Percentiles rank a stretch among this genome's conserved stretches.
Evolutionary conservation across 768 basidiomycete species (phyloP).

Genomic region (Sarcodon sp.): DNA sequence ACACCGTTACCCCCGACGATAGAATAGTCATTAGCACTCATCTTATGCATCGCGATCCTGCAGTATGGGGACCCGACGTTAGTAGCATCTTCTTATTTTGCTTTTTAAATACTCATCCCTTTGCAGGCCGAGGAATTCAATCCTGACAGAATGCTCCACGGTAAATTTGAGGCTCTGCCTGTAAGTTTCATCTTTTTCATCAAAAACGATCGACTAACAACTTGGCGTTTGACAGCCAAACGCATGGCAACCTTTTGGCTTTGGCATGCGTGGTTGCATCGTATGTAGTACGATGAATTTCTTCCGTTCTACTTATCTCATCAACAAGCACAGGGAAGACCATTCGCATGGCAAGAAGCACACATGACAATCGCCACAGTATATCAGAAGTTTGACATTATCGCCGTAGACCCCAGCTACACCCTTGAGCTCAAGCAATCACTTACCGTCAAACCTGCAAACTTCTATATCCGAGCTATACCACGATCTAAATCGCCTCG

Average conservation of each 20-base stretch:
- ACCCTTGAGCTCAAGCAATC: slow-evolving; percentile 29
- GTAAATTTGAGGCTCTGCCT: slow-evolving; percentile 34
- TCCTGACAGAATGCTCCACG: slow-evolving; percentile 37
- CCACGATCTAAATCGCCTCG: slow-evolving; percentile 13
- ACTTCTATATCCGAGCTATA: slow-evolving; percentile 26
- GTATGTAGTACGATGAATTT: slow-evolving; percentile 4
- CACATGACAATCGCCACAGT: slow-evolving; percentile 25
- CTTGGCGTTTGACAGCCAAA: slow-evolving; percentile 17
- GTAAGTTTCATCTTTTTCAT: slow-evolving; percentile 11
- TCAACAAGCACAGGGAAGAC: slow-evolving; percentile 17
- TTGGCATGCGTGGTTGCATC: slow-evolving; percentile 14
- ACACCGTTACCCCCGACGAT: slow-evolving; percentile 20
- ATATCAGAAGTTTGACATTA: slow-evolving; percentile 33
- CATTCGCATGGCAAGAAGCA: slow-evolving; percentile 37
- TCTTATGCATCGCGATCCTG: slow-evolving; percentile 24
- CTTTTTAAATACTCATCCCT: neutral
- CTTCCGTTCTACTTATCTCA: neutral
- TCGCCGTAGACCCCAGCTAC: slow-evolving; percentile 28
- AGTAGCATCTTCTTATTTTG: slow-evolving; percentile 7
- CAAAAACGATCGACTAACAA: neutral
- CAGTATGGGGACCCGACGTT: slow-evolving; percentile 38
- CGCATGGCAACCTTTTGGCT: slow-evolving; percentile 28
- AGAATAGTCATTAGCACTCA: slow-evolving; percentile 16
- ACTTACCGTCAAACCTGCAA: slow-evolving; percentile 33
- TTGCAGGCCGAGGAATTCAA: slow-evolving; percentile 22